These are phyloP conservation scores for Neurospora cerealis DNA, from an alignment of 495 filamentous ascomycete species.

Conservation along the genomic window DNA sequence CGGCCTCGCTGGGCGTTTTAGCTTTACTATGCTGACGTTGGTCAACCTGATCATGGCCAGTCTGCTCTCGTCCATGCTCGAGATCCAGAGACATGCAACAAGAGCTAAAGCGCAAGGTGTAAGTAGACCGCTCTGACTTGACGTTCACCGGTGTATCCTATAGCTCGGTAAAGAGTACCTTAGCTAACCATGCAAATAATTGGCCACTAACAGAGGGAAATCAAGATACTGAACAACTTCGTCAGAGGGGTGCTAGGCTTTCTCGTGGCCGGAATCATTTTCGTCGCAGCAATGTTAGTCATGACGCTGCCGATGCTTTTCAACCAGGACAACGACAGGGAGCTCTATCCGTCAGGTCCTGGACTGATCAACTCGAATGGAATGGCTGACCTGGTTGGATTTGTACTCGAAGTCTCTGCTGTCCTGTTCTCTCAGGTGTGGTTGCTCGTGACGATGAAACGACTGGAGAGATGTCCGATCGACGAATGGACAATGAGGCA, in stretches of 20 bases:
- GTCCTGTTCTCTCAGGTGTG: background rate
- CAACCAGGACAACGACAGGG: no score
- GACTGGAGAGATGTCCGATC: background rate
- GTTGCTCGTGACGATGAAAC: background rate
- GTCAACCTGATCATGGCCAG: background rate
- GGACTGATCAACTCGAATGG: background rate
- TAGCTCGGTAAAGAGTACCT: background rate
- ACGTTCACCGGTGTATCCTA: background rate
- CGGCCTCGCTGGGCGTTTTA: background rate
- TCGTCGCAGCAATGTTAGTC: background rate
- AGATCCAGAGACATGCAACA: background rate
- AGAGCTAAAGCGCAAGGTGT: background rate
- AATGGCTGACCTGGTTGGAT: background rate
- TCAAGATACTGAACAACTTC: background rate
- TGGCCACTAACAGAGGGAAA: background rate
- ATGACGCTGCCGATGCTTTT: background rate
- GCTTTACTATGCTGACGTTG: background rate
- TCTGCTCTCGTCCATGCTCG: background rate
- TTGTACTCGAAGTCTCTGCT: background rate
- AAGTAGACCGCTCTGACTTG: background rate
- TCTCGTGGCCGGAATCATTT: background rate
- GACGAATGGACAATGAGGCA: background rate
- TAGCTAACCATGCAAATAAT: background rate
- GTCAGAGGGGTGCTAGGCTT: background rate
- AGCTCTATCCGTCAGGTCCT: background rate